phyloP scores from a whole-genome alignment of 2,329 filamentous ascomycete genomes.

The Diaporthe citrichinensis region DNA sequence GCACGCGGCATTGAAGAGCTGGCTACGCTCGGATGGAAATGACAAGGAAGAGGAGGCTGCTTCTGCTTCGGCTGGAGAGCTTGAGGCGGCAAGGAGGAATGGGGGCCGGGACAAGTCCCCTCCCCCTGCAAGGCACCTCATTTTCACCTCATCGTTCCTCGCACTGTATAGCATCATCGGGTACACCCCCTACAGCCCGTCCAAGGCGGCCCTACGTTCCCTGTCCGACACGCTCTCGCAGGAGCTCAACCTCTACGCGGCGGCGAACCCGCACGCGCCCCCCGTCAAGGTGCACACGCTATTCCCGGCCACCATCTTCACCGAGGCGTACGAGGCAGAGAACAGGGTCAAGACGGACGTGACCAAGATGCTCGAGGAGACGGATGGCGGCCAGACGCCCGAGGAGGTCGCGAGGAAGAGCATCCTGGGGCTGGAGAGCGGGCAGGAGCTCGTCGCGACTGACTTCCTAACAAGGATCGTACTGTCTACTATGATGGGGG shows the following conservation, averaged over 20 bases:
- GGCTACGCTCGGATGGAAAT: slow-evolving; percentile 43
- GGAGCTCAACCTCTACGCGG: slow-evolving; percentile 62
- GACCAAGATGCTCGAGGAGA: slow-evolving; percentile 55
- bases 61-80: neutral
- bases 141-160: slow-evolving; percentile 76
- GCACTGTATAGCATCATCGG: slow-evolving; percentile 75
- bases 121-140: slow-evolving; percentile 66
- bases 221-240: slow-evolving; percentile 76
- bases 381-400: slow-evolving; percentile 58
- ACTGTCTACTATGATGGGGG: slow-evolving; percentile 59
- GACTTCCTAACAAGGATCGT: slow-evolving; percentile 71
- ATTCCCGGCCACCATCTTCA: slow-evolving; percentile 75
- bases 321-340: slow-evolving; percentile 64
- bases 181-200: slow-evolving; percentile 75
- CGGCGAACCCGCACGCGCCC: slow-evolving; percentile 47
- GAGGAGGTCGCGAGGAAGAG: slow-evolving; percentile 72
- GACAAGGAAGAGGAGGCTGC: neutral
- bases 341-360: slow-evolving; percentile 55
- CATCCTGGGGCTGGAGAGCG: slow-evolving; percentile 72
- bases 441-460: slow-evolving; percentile 75
- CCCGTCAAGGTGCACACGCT: slow-evolving; percentile 73
- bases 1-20: slow-evolving; percentile 51
- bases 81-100: neutral
- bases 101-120: neutral
- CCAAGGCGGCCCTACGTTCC: slow-evolving; percentile 76